Evolutionary conservation across 768 basidiomycete species (phyloP).

Genomic region (Atractiella rhizophila): DNA sequence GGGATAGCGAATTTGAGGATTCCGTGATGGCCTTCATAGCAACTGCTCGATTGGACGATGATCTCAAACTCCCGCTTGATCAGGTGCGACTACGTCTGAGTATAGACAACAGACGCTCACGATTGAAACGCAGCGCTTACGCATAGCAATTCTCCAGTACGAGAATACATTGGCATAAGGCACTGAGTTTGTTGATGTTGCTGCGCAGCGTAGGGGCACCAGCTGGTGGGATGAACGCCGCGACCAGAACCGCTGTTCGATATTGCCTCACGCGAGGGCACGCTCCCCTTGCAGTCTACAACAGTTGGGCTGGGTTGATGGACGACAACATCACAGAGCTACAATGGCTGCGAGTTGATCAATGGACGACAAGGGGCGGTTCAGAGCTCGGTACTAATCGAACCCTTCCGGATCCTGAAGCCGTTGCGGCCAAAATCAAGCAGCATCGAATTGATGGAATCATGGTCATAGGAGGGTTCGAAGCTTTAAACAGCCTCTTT

Average conservation of each 20-base stretch:
- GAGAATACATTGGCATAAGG: neutral
- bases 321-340: slow-evolving; percentile 66
- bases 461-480: slow-evolving; percentile 84
- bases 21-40: slow-evolving; percentile 59
- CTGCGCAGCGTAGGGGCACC: slow-evolving; percentile 62
- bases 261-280: slow-evolving; percentile 85
- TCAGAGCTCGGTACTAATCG: slow-evolving; percentile 96
- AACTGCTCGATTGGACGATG: slow-evolving; percentile 38
- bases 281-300: slow-evolving; percentile 71
- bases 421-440: slow-evolving; percentile 75
- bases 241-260: slow-evolving; percentile 75
- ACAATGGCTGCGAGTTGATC: slow-evolving; percentile 88
- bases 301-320: slow-evolving; percentile 82
- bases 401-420: slow-evolving; percentile 64
- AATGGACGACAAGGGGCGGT: slow-evolving; percentile 85
- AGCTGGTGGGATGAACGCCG: slow-evolving; percentile 96
- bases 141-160: slow-evolving; percentile 26
- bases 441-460: slow-evolving; percentile 50
- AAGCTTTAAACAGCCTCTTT: slow-evolving; percentile 58
- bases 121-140: slow-evolving; percentile 21
- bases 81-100: slow-evolving; percentile 13
- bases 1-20: slow-evolving; percentile 79
- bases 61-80: slow-evolving; percentile 30
- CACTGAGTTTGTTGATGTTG: neutral
- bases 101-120: too few species aligned